These are phyloP conservation scores for Neostapfia colusana DNA, from an alignment of 176 grass and related monocot species.

Conservation along the genomic window DNA sequence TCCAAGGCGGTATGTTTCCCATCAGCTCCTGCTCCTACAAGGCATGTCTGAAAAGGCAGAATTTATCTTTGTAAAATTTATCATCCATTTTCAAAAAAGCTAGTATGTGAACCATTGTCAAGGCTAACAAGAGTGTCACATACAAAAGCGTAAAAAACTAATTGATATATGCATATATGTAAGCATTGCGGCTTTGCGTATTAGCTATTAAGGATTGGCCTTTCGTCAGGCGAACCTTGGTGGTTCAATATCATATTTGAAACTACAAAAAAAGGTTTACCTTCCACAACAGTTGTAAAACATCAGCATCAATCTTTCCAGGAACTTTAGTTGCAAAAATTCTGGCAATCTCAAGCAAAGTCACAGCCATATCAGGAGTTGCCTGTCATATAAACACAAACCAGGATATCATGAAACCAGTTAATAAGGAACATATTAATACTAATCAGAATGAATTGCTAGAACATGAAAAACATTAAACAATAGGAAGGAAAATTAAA, in stretches of 20 bases:
- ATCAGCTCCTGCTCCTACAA: conserved; percentile 98
- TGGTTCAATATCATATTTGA: background rate
- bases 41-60: conserved; percentile 75
- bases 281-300: conserved; percentile 97
- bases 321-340: conserved; percentile 99
- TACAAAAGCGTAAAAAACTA: background rate
- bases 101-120: background rate
- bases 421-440: background rate
- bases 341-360: conserved; percentile 97
- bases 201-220: background rate
- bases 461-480: conserved; percentile 4
- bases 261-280: conserved; percentile 51
- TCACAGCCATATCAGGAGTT: conserved; percentile 98
- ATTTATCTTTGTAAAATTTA: conserved; percentile 16
- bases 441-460: conserved; percentile 19
- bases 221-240: conserved; percentile 11
- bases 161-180: background rate
- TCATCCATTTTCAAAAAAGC: background rate
- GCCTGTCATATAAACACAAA: conserved; percentile 69
- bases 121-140: conserved; percentile 1
- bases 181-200: conserved; percentile 10
- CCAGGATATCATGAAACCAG: conserved; percentile 26
- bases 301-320: conserved; percentile 99
- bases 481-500: background rate
- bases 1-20: conserved; percentile 98